Conservation (phyloP, 2,329 filamentous ascomycete species). For the Sporothrix phasma region DNA sequence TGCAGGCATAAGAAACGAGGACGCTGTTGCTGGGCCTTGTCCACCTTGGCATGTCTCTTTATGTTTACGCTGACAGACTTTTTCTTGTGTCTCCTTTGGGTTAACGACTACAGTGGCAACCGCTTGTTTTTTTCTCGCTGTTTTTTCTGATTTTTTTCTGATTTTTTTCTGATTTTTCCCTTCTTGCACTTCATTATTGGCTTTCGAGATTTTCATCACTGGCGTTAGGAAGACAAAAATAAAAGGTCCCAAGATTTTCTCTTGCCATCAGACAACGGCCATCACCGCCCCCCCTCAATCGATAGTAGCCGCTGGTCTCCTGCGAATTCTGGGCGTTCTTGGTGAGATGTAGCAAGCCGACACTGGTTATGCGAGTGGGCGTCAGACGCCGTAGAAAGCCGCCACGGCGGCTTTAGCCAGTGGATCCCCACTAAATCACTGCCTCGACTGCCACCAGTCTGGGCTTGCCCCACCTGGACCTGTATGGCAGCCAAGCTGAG, state of each 20-base stretch:
- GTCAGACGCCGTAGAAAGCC: not conserved
- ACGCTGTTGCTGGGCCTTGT: not conserved
- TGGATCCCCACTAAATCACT: not conserved
- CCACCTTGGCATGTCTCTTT: not conserved
- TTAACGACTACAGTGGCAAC: slow-evolving; percentile 3
- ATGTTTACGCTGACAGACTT: slow-evolving; percentile 5
- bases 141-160: not conserved
- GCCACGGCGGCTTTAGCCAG: slow-evolving; percentile 1
- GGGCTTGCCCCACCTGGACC: not conserved
- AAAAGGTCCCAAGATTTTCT: not conserved
- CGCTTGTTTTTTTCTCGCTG: not conserved
- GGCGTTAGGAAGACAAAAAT: slow-evolving; percentile 13
- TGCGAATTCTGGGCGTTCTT: too few species aligned
- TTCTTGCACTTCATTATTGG: too few species aligned
- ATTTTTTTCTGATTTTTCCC: too few species aligned
- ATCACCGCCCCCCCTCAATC: not conserved
- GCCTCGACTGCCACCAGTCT: not conserved
- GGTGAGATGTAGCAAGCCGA: too few species aligned
- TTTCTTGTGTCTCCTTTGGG: not conserved
- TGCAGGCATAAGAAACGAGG: slow-evolving; percentile 36
- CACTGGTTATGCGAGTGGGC: slow-evolving; percentile 3
- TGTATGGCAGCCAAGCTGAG: slow-evolving; percentile 14
- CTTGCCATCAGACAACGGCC: not conserved
- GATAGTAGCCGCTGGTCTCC: too few species aligned
- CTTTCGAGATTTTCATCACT: not conserved